phyloP scores from a whole-genome alignment of 495 filamentous ascomycete genomes.

The Podospora pseudocomata region DNA sequence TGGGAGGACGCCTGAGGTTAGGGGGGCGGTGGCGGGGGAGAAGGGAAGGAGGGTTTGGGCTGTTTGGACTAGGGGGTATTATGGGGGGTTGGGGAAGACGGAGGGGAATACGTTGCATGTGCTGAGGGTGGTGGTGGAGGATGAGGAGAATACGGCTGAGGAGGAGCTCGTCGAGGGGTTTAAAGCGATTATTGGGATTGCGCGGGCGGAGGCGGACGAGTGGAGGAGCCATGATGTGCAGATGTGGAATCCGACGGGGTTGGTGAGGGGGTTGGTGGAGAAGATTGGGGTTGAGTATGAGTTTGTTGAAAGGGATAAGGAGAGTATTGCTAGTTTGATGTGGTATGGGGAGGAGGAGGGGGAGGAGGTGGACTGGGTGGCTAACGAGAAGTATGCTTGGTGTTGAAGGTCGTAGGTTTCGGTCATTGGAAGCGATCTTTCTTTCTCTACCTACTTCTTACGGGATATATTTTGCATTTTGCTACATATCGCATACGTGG shows the following conservation, averaged over 20 bases:
- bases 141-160: conserved; percentile 30
- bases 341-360: conserved; percentile 48
- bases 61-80: conserved; percentile 75
- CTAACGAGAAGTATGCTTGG: conserved; percentile 94
- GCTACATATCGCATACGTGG: too few relatives aligned
- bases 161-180: conserved; percentile 57
- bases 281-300: conserved; percentile 40
- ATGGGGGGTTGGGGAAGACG: conserved; percentile 37
- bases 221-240: conserved; percentile 46
- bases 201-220: conserved; percentile 37
- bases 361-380: conserved; percentile 72
- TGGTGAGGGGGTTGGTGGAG: conserved; percentile 35
- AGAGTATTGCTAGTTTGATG: conserved; percentile 53
- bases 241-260: conserved; percentile 50
- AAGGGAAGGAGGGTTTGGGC: conserved; percentile 63
- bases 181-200: conserved; percentile 43
- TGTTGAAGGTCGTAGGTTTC: conserved; percentile 48
- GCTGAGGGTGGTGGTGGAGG: conserved; percentile 72
- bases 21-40: conserved; percentile 61
- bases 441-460: too few relatives aligned
- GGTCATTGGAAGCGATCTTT: too few relatives aligned
- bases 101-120: conserved; percentile 71
- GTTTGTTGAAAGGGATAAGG: conserved; percentile 45
- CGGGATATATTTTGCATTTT: too few relatives aligned
- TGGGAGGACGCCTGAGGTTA: conserved; percentile 52